Conservation (phyloP, 1,139 yeast genomes). For the Kluyveromyces marxianus region DNA sequence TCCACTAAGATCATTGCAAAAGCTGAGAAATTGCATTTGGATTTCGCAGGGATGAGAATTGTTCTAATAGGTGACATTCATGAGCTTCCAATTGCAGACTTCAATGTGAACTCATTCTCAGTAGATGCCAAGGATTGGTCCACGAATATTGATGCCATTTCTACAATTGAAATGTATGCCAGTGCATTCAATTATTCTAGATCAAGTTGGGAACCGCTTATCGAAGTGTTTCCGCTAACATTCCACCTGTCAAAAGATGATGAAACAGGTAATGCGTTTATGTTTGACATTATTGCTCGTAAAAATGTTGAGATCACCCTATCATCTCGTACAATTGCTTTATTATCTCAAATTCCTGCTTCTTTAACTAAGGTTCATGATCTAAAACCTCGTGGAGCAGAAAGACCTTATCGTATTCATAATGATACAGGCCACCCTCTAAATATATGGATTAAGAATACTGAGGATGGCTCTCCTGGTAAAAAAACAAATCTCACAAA, state of each 20-base stretch:
- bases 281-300: conserved; percentile 64
- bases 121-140: conserved; percentile 82
- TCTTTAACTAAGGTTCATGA: conserved; percentile 47
- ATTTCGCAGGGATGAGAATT: conserved; percentile 74
- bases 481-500: conserved; percentile 29
- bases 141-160: conserved; percentile 67
- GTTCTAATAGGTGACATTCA: conserved; percentile 91
- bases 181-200: conserved; percentile 86
- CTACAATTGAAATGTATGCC: conserved; percentile 59
- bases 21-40: conserved; percentile 66
- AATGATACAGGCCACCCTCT: conserved; percentile 83
- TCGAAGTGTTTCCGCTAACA: conserved; percentile 84
- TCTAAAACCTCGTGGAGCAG: conserved; percentile 61
- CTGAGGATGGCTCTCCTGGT: conserved; percentile 17
- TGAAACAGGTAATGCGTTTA: conserved; percentile 37
- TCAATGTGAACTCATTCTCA: conserved; percentile 69
- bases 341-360: conserved; percentile 59
- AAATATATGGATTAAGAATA: conserved; percentile 64
- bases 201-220: conserved; percentile 93
- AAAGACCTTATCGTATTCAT: conserved; percentile 70
- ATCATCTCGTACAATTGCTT: conserved; percentile 74
- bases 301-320: conserved; percentile 73
- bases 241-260: conserved; percentile 52
- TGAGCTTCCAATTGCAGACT: conserved; percentile 84
- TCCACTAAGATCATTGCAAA: conserved; percentile 39